Evolutionary conservation across 306 rosid genomes (phyloP), one percentile per base, ranked within the genome.

Genomic region (Astragalus membranaceus): DNA sequence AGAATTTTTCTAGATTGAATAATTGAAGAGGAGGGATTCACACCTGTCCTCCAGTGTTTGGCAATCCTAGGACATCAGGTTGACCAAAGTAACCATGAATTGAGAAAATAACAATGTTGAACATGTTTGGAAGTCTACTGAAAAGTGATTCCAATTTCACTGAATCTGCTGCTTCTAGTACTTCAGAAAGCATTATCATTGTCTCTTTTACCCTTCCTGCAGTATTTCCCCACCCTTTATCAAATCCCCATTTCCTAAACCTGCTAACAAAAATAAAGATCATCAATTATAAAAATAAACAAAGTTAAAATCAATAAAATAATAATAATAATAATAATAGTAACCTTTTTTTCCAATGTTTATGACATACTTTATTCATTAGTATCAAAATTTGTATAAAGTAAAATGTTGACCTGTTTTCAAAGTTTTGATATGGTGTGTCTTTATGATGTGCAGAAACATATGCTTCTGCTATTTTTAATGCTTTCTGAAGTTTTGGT

Each of bases 171-270:
- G 97, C 92, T 84, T 94, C 96, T 16, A 94, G 81, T 42, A 87
- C 88, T 70, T 94, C 97, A 5, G 96, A 88, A 13, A 90, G 79
- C 64, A 85, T 32, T 64, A 59, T 80, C 81, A 91, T 83, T 43
- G 91, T 91, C 77, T 88, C 95, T 75, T 72, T 82, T 5, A 87
- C 88, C 75, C 96, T 88, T 67, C 80, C 87, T 72, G 96, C 96
- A 26, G 81, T 87, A 14, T 88, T 85, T 47, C 99, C 99, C 99
- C 99, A 94, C 2, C 99, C 99, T 79, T 77, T 91, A 66, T 91
- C 95, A 72, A 94, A 91, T 7, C 99, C 99, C 97, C 99, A 94
- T 65, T 86, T 88, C 46, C 73, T 91, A 8, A 91, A 73, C 85
- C 99, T 94, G 87, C 58, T 13, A 13, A 75, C 52, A 75, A 3